Conservation (phyloP, 257 asterid genomes). For the Salvia hispanica region DNA sequence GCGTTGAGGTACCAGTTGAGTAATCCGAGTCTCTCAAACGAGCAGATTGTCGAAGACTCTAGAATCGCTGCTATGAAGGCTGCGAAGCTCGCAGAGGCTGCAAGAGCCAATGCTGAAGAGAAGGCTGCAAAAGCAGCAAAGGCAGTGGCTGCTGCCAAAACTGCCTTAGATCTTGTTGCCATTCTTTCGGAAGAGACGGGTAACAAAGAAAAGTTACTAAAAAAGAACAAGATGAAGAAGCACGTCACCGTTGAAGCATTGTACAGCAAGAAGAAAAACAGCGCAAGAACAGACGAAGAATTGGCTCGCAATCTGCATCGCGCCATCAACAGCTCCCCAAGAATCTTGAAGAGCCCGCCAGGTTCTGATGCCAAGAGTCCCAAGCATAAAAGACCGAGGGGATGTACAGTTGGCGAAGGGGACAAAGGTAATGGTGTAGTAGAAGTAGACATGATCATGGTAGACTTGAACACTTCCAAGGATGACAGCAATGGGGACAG, state of each 20-base stretch:
- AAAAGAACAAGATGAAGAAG: conserved; percentile 66
- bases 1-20: conserved; percentile 50
- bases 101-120: conserved; percentile 84
- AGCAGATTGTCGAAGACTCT: conserved; percentile 76
- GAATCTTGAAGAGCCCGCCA: conserved; percentile 57
- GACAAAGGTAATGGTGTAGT: conserved; percentile 41
- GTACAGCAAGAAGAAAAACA: conserved; percentile 57
- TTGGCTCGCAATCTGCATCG: conserved; percentile 65
- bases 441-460: conserved; percentile 37
- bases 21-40: conserved; percentile 55
- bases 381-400: conserved; percentile 59
- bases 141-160: conserved; percentile 89
- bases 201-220: conserved; percentile 37
- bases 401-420: conserved; percentile 40
- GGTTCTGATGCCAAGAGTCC: conserved; percentile 43
- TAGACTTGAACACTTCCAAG: conserved; percentile 52
- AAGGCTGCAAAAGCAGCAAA: conserved; percentile 88
- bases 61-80: conserved; percentile 72
- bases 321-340: conserved; percentile 70
- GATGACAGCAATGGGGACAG: conserved; percentile 38
- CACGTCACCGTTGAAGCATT: conserved; percentile 58
- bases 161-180: conserved; percentile 78
- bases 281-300: conserved; percentile 61
- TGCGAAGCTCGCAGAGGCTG: conserved; percentile 61
- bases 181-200: conserved; percentile 51